Percentiles rank a stretch among this genome's conserved stretches.
phyloP scores from a whole-genome alignment of 2,329 filamentous ascomycete genomes.

The Daldinia sp. region DNA sequence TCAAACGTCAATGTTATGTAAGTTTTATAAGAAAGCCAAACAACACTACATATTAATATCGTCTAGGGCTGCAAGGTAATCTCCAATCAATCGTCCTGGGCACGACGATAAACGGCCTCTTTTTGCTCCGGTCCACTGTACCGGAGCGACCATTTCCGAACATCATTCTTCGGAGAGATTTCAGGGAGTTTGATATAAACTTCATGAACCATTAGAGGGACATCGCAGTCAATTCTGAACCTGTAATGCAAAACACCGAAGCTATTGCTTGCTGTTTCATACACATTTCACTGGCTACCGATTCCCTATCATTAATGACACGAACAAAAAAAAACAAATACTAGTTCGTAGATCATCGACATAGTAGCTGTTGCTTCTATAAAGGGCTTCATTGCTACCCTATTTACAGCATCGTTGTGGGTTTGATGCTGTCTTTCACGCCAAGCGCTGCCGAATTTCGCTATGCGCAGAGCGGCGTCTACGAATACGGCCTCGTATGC shows the following conservation, averaged over 20 bases:
- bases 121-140: conserved; percentile 23
- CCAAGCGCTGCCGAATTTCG: conserved; percentile 7
- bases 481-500: conserved; percentile 13
- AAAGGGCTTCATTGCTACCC: conserved; percentile 6
- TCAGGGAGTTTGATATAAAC: conserved; percentile 5
- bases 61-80: conserved; percentile 26
- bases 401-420: conserved; percentile 7
- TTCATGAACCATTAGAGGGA: conserved; percentile 9
- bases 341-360: conserved; percentile 16
- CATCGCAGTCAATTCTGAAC: conserved; percentile 3
- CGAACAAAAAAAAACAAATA: conserved; percentile 9
- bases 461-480: conserved; percentile 9
- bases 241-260: conserved; percentile 17
- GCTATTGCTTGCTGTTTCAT: conserved; percentile 20
- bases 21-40: conserved; percentile 1
- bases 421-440: conserved; percentile 4
- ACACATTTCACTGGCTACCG: conserved; percentile 10
- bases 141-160: conserved; percentile 26
- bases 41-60: conserved; percentile 14
- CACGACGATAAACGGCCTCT: conserved; percentile 48
- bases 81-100: conserved; percentile 45
- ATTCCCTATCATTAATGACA: conserved; percentile 5
- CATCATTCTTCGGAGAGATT: conserved; percentile 3
- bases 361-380: conserved; percentile 13
- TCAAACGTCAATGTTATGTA: conserved; percentile 18